Conservation (phyloP, 106 monocot species). For the Dendrobium nobile region DNA sequence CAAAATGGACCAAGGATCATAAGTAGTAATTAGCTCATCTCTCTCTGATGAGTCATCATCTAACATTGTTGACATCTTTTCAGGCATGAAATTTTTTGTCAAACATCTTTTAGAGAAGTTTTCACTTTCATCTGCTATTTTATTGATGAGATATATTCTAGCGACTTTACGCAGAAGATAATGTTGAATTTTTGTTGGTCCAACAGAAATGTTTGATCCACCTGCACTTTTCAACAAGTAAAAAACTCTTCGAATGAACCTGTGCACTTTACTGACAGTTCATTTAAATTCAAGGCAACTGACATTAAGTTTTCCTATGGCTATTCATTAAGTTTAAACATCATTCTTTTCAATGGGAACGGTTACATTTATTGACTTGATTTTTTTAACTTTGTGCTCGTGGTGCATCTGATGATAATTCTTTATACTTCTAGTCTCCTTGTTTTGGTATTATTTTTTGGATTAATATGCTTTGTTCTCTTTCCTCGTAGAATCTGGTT, state of each 20-base stretch:
- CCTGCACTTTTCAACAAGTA: neutral
- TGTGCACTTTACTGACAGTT: neutral
- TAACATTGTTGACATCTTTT: no score
- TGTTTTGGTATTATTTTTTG: neutral
- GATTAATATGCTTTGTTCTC: conserved; percentile 7
- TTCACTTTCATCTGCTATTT: neutral
- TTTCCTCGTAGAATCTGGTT: conserved; percentile 56
- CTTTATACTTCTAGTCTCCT: neutral
- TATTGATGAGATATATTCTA: neutral
- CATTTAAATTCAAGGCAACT: neutral
- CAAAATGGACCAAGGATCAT: no score
- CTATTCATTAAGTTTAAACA: neutral
- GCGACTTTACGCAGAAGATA: neutral
- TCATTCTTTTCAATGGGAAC: neutral
- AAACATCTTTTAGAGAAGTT: neutral
- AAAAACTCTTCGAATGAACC: neutral
- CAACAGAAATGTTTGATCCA: neutral
- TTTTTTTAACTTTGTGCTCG: neutral
- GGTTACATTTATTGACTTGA: neutral
- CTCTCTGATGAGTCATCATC: no score
- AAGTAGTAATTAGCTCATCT: no score
- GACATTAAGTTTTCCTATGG: neutral
- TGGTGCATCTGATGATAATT: neutral
- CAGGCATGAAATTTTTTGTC: neutral
- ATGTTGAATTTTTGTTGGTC: neutral